Base-by-base conservation (phyloP, 306 rosid species). In the Pterocarpus macrocarpus region DNA sequence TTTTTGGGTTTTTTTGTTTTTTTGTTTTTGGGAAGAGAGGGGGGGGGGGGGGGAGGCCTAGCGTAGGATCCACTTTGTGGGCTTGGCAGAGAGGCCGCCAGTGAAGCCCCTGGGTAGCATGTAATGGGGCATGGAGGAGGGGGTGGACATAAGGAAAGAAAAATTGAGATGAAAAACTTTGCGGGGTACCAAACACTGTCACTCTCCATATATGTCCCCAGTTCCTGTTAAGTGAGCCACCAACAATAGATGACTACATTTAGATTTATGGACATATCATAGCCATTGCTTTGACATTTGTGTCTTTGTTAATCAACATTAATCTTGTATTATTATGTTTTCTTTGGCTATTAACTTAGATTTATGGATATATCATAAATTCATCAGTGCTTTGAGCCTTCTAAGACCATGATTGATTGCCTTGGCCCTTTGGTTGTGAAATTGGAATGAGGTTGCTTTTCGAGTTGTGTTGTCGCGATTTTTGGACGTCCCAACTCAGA, bases 261-360 rank as follows among this genome's bases (percentile, higher is more conserved):
- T 4, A 1, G 68, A 34, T 74, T 47, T 16, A 17, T 36, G 8
- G n/a, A 56, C 38, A 38, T 34, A 57, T 61, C 35, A 32, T 53
- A 6, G 41, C 16, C 64, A 69, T 64, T 78, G 56, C 53, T 67
- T 39, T 76, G 78, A 45, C 75, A 71, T 71, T 78, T 47, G 32
- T 36, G 38, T 53, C 71, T 50, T 7, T 67, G 57, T 55, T 70
- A 55, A 39, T 73, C 66, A 36, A 32, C 66, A 45, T 55, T 44
- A 56, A 41, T 65, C 65, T 52, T 56, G 71, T 13, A 15, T 65
- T 79, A 4, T 50, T 36, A 10, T 22, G 8, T 38, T 15, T 43
- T 57, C 43, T 84, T 58, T 43, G 44, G 52, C 32, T 71, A 59
- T 53, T 38, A 33, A 53, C 71, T 9, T 3, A 47, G 53, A 52